Evolutionary conservation across 2,329 filamentous ascomycete species (phyloP).

Genomic region (Colletotrichum cuscutae): DNA sequence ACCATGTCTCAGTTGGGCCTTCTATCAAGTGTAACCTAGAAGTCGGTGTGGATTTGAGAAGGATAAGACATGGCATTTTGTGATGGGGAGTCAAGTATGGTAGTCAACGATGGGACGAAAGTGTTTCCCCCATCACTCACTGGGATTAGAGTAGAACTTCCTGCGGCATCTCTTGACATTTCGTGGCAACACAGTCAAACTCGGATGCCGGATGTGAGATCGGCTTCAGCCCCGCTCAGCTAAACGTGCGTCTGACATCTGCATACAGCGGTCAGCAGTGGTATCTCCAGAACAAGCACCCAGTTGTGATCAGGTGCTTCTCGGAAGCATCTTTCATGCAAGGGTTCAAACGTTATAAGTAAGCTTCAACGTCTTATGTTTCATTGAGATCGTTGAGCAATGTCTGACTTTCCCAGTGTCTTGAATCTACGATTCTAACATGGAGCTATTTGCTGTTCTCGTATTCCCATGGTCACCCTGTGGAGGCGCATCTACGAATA

Average conservation of each 20-base stretch:
- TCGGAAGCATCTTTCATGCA: not conserved
- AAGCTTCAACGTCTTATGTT: not conserved
- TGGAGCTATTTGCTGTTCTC: not conserved
- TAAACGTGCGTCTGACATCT: not conserved
- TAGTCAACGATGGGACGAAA: not conserved
- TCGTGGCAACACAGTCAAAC: not conserved
- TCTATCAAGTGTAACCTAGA: not conserved
- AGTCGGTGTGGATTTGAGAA: not conserved
- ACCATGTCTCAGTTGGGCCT: conserved; percentile 9
- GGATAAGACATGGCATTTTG: not conserved
- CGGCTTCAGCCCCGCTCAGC: not conserved
- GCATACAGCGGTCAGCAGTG: not conserved
- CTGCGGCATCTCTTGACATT: not conserved
- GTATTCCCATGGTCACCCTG: not conserved
- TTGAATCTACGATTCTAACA: no score
- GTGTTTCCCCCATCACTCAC: not conserved
- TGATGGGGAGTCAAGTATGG: not conserved
- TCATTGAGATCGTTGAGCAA: not conserved
- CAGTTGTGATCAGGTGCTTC: not conserved
- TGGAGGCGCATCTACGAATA: not conserved
- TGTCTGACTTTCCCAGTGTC: not conserved
- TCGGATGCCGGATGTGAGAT: not conserved
- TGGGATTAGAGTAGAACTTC: not conserved
- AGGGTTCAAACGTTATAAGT: not conserved
- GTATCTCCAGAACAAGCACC: not conserved